Percentiles rank a stretch among this genome's conserved stretches.
phyloP scores from a whole-genome alignment of 495 filamentous ascomycete species.

The Penicillium cosmopolitanum region DNA sequence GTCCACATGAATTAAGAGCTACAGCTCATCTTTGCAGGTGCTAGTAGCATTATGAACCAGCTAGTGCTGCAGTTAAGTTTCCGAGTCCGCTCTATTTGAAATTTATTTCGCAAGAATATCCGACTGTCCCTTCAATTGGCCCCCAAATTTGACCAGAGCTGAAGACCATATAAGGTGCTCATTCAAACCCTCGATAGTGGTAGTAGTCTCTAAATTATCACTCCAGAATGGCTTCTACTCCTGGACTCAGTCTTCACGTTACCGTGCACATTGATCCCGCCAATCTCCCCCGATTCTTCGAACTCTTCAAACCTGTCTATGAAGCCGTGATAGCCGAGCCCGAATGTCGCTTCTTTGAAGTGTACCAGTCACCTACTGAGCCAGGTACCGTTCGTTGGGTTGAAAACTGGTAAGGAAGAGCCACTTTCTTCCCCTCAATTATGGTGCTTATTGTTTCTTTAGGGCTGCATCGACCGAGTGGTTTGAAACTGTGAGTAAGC shows the following conservation, averaged over 20 bases:
- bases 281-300: conserved; percentile 46
- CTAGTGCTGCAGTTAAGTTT: background rate
- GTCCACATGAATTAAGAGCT: background rate
- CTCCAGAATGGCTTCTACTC: background rate
- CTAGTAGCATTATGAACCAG: background rate
- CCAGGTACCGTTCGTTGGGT: conserved; percentile 50
- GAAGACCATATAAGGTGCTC: too few species aligned
- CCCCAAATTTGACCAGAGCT: too few species aligned
- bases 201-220: background rate
- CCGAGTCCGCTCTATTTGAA: background rate
- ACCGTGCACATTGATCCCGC: conserved; percentile 46
- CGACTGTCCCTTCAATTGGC: too few species aligned
- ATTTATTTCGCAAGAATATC: too few species aligned
- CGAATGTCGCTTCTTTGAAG: conserved; percentile 53
- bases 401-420: conserved; percentile 47
- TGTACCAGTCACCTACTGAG: conserved; percentile 43
- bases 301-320: conserved; percentile 42
- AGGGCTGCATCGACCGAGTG: conserved; percentile 43
- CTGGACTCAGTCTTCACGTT: conserved; percentile 39
- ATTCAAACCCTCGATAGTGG: too few species aligned
- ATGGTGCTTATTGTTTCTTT: background rate
- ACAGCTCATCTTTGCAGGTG: background rate
- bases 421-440: too few species aligned
- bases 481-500: conserved; percentile 32
- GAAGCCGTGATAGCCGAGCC: conserved; percentile 47